Conservation (phyloP, 169 alveolate species). For the Plasmodium ovale region DNA sequence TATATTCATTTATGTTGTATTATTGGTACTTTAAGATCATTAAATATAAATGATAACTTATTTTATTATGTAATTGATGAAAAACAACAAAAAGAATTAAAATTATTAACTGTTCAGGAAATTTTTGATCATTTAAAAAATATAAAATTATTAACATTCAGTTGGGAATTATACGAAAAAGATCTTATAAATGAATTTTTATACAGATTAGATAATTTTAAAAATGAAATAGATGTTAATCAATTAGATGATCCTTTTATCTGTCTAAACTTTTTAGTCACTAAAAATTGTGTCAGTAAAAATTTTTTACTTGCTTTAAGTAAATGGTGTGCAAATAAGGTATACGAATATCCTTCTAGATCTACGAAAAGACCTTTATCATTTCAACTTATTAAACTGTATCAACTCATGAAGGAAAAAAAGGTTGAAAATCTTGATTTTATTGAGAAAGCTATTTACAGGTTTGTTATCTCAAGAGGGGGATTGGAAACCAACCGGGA, state of each 20-base stretch:
- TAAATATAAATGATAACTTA: slow-evolving; percentile 81
- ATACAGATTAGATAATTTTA: slow-evolving; percentile 27
- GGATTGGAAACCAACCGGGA: slow-evolving; percentile 56
- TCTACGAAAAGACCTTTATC: slow-evolving; percentile 85
- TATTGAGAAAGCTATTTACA: slow-evolving; percentile 65
- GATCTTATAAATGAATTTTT: slow-evolving; percentile 68
- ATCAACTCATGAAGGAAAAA: slow-evolving; percentile 75
- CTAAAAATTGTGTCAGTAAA: slow-evolving; percentile 13
- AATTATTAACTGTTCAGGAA: slow-evolving; percentile 83
- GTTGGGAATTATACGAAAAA: slow-evolving; percentile 30
- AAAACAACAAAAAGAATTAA: slow-evolving; percentile 84
- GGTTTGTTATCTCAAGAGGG: slow-evolving; percentile 61
- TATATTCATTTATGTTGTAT: slow-evolving; percentile 80
- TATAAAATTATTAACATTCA: slow-evolving; percentile 38
- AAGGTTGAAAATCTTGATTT: slow-evolving; percentile 42
- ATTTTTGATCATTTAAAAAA: slow-evolving; percentile 81
- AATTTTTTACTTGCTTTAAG: slow-evolving; percentile 81
- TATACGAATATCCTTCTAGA: slow-evolving; percentile 81
- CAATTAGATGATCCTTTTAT: slow-evolving; percentile 86
- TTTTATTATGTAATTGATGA: slow-evolving; percentile 82
- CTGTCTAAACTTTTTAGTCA: slow-evolving; percentile 77
- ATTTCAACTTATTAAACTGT: slow-evolving; percentile 81
- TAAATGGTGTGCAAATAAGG: slow-evolving; percentile 87
- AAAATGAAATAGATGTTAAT: slow-evolving; percentile 77
- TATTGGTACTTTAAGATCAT: slow-evolving; percentile 75